These are phyloP conservation scores for Chloranthus sessilifolius DNA, from an alignment of 164 flowering plant genomes.

Conservation along the genomic window DNA sequence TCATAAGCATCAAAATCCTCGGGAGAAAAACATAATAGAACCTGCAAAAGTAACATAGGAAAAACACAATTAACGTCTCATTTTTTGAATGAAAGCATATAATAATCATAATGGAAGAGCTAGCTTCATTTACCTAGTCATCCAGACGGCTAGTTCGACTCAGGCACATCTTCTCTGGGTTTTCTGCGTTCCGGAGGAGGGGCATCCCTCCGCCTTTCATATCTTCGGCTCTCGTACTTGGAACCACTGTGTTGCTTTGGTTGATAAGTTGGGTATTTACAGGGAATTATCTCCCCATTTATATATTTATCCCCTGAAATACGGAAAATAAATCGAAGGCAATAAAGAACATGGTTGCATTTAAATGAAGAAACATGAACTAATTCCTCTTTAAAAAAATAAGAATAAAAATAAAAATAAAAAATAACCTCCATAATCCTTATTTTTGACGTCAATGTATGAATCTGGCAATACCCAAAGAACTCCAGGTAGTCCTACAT, in stretches of 20 bases:
- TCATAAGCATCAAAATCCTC: constrained; percentile 74
- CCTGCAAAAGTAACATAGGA: too few species aligned
- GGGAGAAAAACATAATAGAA: constrained; percentile 51
- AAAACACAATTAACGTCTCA: too few species aligned
- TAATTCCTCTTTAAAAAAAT: too few species aligned
- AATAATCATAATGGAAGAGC: too few species aligned
- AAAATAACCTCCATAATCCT: constrained; percentile 90
- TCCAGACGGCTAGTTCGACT: constrained; percentile 38
- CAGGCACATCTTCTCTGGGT: constrained; percentile 40
- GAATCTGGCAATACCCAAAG: constrained; percentile 99
- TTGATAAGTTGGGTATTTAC: constrained; percentile 88
- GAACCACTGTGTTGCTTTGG: constrained; percentile 65
- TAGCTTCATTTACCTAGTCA: constrained; percentile 28
- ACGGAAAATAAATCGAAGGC: background rate
- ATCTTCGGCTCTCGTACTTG: constrained; percentile 64
- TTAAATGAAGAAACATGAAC: too few species aligned
- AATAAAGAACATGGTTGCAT: too few species aligned
- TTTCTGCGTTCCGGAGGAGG: constrained; percentile 55
- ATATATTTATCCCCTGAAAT: constrained; percentile 79
- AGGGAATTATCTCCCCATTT: constrained; percentile 96
- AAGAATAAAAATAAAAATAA: background rate
- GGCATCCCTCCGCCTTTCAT: constrained; percentile 74
- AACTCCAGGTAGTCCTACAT: constrained; percentile 90
- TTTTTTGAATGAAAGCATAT: too few species aligned
- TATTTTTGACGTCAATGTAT: constrained; percentile 90